Percentiles rank a stretch among this genome's conserved stretches.
Conservation (phyloP, 2,329 filamentous ascomycete genomes). For the Penicillium sp. region DNA sequence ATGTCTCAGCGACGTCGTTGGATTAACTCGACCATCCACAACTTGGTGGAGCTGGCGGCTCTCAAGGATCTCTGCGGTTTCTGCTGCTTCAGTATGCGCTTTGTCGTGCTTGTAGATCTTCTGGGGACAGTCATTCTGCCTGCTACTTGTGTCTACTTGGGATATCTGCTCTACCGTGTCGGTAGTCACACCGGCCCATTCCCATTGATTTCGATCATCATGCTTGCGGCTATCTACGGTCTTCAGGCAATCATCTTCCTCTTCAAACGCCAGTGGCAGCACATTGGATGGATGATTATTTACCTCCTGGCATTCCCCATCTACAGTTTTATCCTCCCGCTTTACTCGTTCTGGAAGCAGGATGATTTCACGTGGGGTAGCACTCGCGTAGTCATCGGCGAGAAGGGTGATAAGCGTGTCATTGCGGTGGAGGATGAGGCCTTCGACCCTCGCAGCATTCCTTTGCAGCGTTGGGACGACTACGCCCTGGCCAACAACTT, state of each 20-base stretch:
- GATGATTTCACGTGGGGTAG: conserved; percentile 99
- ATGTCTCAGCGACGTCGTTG: conserved; percentile 97
- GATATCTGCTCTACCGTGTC: conserved; percentile 79
- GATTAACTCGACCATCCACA: conserved; percentile 99
- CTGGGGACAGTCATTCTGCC: conserved; percentile 90
- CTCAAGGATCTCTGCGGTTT: conserved; percentile 96
- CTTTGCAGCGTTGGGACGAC: conserved; percentile 95
- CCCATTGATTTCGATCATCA: conserved; percentile 81
- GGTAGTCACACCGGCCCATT: conserved; percentile 69
- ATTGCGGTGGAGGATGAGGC: conserved; percentile 78
- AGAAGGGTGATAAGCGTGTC: conserved; percentile 88
- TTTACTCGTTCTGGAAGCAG: conserved; percentile 99
- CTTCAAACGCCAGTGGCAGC: conserved; percentile 95
- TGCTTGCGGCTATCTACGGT: conserved; percentile 90
- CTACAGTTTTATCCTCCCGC: conserved; percentile 82
- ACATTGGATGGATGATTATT: conserved; percentile 99
- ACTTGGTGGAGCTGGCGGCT: conserved; percentile 84
- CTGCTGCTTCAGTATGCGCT: conserved; percentile 98
- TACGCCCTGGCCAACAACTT: conserved; percentile 85
- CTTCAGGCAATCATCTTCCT: conserved; percentile 96
- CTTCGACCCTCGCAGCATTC: conserved; percentile 90
- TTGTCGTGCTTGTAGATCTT: conserved; percentile 91
- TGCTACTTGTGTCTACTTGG: conserved; percentile 82
- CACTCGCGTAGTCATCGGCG: conserved; percentile 93
- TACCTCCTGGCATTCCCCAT: conserved; percentile 95